Evolutionary conservation across 2,329 filamentous ascomycete genomes (phyloP), one percentile per base, ranked within the genome.

Genomic region (Truncatella angustata): DNA sequence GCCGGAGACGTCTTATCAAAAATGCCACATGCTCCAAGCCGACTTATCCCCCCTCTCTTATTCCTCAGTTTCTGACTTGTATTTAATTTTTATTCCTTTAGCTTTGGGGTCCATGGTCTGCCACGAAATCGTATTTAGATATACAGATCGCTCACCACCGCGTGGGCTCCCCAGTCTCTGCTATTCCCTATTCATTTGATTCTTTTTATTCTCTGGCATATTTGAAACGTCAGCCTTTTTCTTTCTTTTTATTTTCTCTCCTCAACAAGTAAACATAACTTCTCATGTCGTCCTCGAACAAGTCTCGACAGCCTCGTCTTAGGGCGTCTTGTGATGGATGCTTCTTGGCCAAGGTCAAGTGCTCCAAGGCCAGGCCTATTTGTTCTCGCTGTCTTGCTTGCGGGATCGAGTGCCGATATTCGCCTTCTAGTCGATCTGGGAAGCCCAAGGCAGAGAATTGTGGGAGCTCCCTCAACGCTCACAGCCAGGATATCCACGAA

Each of bases 271-370:
- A n/a, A 54, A 36, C 21, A 44, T 36, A n/a, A 23, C 21, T 18
- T n/a, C 10, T 20, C n/a, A 56, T 58, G 60, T 52, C 59, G 47
- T 60, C 62, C 45, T 53, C 62, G 21, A 56, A 58, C 26, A 73
- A 72, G 53, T 58, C 66, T 54, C 68, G 70, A 30, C 69, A 73
- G 56, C 71, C 71, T 44, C 71, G 73, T 42, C 65, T 78, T 26
- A 67, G 75, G 53, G 73, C 73, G 20, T 80, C 78, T 16, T 81
- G 78, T 60, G 78, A 81, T 55, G 76, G 75, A 6, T 81, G 78
- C 64, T 80, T 80, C 61, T 64, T 78, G 18, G 78, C 78, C 55
- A 81, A 81, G 60, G 77, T 81, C 65, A 81, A 80, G 59, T 81
- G 78, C 63, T 78, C 75, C 55, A 81, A 81, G 57, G 68, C 70